These are phyloP conservation scores for Scortechinia acanthostroma DNA, from an alignment of 2,329 filamentous ascomycete genomes.

Conservation along the genomic window DNA sequence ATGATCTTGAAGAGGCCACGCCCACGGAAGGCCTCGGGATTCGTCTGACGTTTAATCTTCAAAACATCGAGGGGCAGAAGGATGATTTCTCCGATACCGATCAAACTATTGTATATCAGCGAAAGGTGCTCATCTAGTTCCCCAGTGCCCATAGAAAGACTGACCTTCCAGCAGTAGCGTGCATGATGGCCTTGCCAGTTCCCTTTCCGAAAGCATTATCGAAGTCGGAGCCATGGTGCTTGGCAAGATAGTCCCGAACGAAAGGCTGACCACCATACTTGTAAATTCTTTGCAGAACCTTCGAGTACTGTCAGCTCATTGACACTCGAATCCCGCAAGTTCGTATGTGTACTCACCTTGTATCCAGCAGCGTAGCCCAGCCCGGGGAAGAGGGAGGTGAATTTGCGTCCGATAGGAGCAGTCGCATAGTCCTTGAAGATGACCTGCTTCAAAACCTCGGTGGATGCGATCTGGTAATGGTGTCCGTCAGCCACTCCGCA, in stretches of 20 bases:
- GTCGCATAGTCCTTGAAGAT: constrained; percentile 85
- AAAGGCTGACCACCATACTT: constrained; percentile 98
- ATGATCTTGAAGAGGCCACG: constrained; percentile 86
- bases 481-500: constrained; percentile 7
- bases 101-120: constrained; percentile 59
- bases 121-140: background rate
- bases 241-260: constrained; percentile 78
- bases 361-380: constrained; percentile 96
- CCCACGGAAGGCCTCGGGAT: constrained; percentile 94
- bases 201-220: constrained; percentile 89
- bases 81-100: constrained; percentile 95
- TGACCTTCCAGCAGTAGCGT: constrained; percentile 86
- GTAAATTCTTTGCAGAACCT: constrained; percentile 90
- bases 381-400: constrained; percentile 92
- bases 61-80: constrained; percentile 91
- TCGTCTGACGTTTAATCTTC: constrained; percentile 99
- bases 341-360: constrained; percentile 52
- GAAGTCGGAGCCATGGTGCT: constrained; percentile 76
- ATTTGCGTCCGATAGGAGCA: constrained; percentile 68
- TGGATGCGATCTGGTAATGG: constrained; percentile 42
- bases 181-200: constrained; percentile 96
- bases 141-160: too few relatives aligned
- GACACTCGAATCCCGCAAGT: constrained; percentile 3
- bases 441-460: constrained; percentile 72
- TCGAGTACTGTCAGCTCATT: background rate